Percentiles rank a stretch among this genome's conserved stretches.
Evolutionary conservation across 2,329 filamentous ascomycete species (phyloP).

Genomic region (Colletotrichum limetticola): DNA sequence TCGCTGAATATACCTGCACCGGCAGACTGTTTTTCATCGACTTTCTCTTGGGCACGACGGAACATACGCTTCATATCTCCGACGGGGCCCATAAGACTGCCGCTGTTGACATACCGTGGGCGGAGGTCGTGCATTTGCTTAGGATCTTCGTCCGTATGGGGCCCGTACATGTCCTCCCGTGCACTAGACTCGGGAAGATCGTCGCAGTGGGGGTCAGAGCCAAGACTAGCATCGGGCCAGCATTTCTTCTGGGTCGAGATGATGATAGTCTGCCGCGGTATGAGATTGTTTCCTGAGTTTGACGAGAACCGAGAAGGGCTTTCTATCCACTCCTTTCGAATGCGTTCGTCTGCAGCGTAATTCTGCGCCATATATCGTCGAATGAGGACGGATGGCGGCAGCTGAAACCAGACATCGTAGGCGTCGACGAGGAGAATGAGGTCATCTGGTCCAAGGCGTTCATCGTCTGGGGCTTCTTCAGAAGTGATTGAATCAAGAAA

Average conservation of each 20-base stretch:
- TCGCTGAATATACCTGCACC: conserved; percentile 40
- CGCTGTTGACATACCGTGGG: conserved; percentile 45
- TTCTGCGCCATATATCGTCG: conserved; percentile 48
- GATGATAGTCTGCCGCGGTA: conserved; percentile 43
- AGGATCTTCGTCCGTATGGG: conserved; percentile 35
- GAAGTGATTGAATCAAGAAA: conserved; percentile 39
- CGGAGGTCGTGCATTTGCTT: conserved; percentile 36
- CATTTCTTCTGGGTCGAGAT: conserved; percentile 40
- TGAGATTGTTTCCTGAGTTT: conserved; percentile 1
- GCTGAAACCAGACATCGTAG: conserved; percentile 52
- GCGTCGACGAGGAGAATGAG: conserved; percentile 50
- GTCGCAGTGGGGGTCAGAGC: conserved; percentile 39
- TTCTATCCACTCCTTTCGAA: conserved; percentile 39
- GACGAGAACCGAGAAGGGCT: neutral
- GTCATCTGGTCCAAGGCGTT: conserved; percentile 40
- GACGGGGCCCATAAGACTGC: conserved; percentile 43
- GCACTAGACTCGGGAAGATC: conserved; percentile 39
- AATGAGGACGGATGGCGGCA: conserved; percentile 49
- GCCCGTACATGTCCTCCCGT: conserved; percentile 39
- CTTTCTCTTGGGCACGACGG: conserved; percentile 36
- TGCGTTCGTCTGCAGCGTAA: conserved; percentile 44
- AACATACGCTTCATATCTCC: conserved; percentile 42
- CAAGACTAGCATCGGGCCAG: conserved; percentile 34
- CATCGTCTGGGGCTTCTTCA: conserved; percentile 18
- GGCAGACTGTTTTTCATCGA: conserved; percentile 36